A percentile compares a stretch with the other conserved stretches of the same genome.
Evolutionary conservation across 192 early-diverging fungal species (phyloP).

Genomic region (Entophlyctis helioformis): DNA sequence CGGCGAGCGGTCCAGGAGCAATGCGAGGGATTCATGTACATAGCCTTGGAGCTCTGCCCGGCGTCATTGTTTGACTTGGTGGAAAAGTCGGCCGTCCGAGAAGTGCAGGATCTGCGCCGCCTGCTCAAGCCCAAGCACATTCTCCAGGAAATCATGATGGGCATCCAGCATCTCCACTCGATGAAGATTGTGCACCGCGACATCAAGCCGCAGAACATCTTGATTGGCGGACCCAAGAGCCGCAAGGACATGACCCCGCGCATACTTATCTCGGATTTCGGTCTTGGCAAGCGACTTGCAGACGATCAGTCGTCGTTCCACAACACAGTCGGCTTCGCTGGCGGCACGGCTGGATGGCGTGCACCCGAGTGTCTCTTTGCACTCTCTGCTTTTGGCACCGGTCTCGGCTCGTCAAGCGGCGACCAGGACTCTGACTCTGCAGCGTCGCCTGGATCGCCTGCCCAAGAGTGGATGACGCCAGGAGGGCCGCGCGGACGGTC

Average conservation of each 20-base stretch:
- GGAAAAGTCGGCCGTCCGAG: conserved; percentile 35
- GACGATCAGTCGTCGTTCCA: conserved; percentile 90
- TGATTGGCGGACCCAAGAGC: conserved; percentile 43
- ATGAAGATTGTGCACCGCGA: conserved; percentile 97
- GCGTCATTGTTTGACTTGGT: conserved; percentile 83
- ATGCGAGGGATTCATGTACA: conserved; percentile 85
- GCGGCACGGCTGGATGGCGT: conserved; percentile 93
- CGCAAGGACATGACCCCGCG: conserved; percentile 34
- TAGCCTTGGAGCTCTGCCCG: conserved; percentile 89
- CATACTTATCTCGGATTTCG: conserved; percentile 94
- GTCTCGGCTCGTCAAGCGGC: conserved; percentile 7
- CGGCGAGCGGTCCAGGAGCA: conserved; percentile 40
- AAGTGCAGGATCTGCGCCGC: conserved; percentile 26
- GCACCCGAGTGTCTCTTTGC: conserved; percentile 76
- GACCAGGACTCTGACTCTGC: not conserved
- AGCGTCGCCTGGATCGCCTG: not conserved
- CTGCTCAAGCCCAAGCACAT: conserved; percentile 52
- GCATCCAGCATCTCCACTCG: conserved; percentile 78
- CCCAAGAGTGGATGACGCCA: too few relatives aligned
- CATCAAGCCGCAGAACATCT: conserved; percentile 93
- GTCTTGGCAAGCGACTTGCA: conserved; percentile 85
- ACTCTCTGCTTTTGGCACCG: too few relatives aligned
- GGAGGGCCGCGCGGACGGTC: too few relatives aligned
- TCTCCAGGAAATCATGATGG: conserved; percentile 73
- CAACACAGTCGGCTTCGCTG: conserved; percentile 61